These are phyloP conservation scores for Candida corydali DNA, from an alignment of 805 yeast species.

Conservation along the genomic window DNA sequence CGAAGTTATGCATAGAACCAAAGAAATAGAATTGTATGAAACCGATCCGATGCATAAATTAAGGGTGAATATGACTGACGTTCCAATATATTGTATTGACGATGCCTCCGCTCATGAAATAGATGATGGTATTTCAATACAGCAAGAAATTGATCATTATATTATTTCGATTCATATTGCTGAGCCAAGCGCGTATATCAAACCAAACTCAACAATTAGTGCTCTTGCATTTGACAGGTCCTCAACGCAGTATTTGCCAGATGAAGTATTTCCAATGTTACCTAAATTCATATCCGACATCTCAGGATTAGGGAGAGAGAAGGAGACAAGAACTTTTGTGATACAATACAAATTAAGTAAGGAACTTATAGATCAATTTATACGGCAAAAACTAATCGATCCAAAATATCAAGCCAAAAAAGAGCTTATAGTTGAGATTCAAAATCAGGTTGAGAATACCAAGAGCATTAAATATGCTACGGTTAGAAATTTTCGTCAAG, in stretches of 20 bases:
- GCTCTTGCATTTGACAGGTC: constrained; percentile 58
- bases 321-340: constrained; percentile 40
- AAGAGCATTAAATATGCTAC: constrained; percentile 20
- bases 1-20: not conserved
- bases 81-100: constrained; percentile 80
- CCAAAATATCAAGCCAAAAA: constrained; percentile 7
- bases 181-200: constrained; percentile 72
- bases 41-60: constrained; percentile 25
- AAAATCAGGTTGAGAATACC: constrained; percentile 14
- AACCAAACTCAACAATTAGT: constrained; percentile 37
- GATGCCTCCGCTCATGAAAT: constrained; percentile 77
- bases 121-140: constrained; percentile 85
- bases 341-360: constrained; percentile 27
- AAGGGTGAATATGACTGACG: constrained; percentile 40
- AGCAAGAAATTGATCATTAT: constrained; percentile 23
- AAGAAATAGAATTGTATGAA: constrained; percentile 18
- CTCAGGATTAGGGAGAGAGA: constrained; percentile 48
- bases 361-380: constrained; percentile 15
- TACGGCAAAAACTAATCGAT: constrained; percentile 9
- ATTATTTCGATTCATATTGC: constrained; percentile 74
- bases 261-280: constrained; percentile 61
- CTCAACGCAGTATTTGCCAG: constrained; percentile 72
- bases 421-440: constrained; percentile 10
- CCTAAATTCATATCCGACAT: constrained; percentile 51
- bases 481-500: constrained; percentile 28